Evolutionary conservation across 306 rosid species (phyloP).

Genomic region (Ormosia emarginata): DNA sequence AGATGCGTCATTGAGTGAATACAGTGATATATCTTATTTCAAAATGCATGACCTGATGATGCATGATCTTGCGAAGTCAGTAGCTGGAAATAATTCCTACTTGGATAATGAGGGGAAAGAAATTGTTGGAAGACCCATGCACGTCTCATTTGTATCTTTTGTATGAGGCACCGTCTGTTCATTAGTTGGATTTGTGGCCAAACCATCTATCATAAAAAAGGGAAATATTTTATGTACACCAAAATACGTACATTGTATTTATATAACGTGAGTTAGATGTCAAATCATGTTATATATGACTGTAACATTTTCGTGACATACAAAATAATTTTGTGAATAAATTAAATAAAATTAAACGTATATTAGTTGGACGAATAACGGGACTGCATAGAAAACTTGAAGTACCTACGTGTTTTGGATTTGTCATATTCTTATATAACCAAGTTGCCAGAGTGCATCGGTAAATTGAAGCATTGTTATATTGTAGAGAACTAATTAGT

Average conservation of each 20-base stretch:
- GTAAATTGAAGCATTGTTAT: background rate
- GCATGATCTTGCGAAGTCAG: background rate
- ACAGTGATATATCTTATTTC: background rate
- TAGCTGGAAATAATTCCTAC: background rate
- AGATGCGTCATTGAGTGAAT: background rate
- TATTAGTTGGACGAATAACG: too few relatives aligned
- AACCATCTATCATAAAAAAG: background rate
- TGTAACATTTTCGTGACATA: too few relatives aligned
- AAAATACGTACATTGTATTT: too few relatives aligned
- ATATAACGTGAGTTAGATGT: too few relatives aligned
- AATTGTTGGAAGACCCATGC: background rate
- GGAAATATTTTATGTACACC: too few relatives aligned
- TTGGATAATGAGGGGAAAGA: background rate
- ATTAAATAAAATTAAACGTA: too few relatives aligned
- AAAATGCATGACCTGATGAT: slow-evolving; percentile 7
- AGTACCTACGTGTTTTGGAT: background rate
- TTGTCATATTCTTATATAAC: background rate
- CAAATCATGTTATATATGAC: too few relatives aligned
- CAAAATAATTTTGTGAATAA: too few relatives aligned
- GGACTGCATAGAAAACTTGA: background rate
- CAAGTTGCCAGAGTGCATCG: background rate
- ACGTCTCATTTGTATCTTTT: background rate
- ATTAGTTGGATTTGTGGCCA: background rate
- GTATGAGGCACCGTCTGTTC: background rate
- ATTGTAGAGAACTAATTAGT: background rate